Conservation (phyloP, 2,329 filamentous ascomycete genomes). For the Penicillium sp. region DNA sequence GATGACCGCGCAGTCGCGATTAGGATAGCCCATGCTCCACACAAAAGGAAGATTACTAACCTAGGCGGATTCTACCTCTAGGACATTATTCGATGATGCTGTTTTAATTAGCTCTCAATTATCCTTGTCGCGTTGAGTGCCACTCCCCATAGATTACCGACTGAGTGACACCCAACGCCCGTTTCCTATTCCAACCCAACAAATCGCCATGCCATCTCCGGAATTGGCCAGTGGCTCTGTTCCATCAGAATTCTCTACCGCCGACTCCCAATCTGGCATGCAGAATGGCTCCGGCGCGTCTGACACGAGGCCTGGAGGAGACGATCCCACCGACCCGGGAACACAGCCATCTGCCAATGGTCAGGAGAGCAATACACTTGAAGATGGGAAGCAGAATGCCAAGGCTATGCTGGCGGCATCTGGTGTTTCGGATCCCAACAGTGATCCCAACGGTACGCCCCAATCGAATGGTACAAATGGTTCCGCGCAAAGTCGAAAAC, state of each 20-base stretch:
- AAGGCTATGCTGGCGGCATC: slow-evolving; percentile 60
- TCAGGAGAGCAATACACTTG: slow-evolving; percentile 46
- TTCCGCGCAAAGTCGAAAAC: slow-evolving; percentile 54
- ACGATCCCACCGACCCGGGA: slow-evolving; percentile 23
- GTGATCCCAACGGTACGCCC: slow-evolving; percentile 30
- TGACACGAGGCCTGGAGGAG: slow-evolving; percentile 21
- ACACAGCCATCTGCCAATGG: slow-evolving; percentile 30
- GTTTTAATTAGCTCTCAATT: slow-evolving; percentile 22
- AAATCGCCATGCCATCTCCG: slow-evolving; percentile 37
- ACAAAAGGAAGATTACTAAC: background rate
- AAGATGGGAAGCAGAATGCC: slow-evolving; percentile 61
- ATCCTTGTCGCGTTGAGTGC: slow-evolving; percentile 27
- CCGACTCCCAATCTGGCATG: slow-evolving; percentile 23
- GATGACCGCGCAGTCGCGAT: slow-evolving; percentile 14
- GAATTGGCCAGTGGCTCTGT: slow-evolving; percentile 26
- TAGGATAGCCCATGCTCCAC: background rate
- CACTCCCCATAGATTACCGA: slow-evolving; percentile 19
- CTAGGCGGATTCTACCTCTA: background rate
- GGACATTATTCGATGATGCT: slow-evolving; percentile 32
- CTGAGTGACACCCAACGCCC: slow-evolving; percentile 17
- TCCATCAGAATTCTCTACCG: slow-evolving; percentile 24
- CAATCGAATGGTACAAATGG: slow-evolving; percentile 49
- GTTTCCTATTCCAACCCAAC: background rate
- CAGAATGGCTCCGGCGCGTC: slow-evolving; percentile 29
- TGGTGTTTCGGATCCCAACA: slow-evolving; percentile 34